These are phyloP conservation scores for Penicillium occitanis DNA, from an alignment of 2,329 filamentous ascomycete species.

Conservation along the genomic window DNA sequence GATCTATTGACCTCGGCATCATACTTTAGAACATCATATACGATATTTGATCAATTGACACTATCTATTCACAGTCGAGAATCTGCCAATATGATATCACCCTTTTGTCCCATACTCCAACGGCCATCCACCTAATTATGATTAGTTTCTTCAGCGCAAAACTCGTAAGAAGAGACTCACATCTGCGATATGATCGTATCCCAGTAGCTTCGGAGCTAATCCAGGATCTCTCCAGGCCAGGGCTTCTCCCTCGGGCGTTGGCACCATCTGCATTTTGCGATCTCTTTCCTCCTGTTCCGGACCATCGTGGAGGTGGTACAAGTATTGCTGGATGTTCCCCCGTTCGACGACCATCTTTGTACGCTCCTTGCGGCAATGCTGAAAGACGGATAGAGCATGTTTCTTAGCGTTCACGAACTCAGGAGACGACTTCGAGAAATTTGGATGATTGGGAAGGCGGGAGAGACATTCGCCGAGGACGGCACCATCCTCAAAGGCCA, in stretches of 20 bases:
- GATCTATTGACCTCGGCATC: background rate
- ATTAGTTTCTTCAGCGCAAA: background rate
- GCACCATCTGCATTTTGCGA: constrained; percentile 40
- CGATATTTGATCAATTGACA: background rate
- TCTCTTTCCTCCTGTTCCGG: constrained; percentile 57
- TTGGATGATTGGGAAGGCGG: constrained; percentile 24
- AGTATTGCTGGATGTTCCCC: constrained; percentile 61
- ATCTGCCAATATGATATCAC: background rate
- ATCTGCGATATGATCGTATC: constrained; percentile 43
- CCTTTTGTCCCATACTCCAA: background rate
- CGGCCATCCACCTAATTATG: background rate
- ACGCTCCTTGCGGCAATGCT: constrained; percentile 57
- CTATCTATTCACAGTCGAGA: background rate
- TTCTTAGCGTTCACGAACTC: constrained; percentile 31
- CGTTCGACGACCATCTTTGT: constrained; percentile 61
- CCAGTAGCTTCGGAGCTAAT: constrained; percentile 41
- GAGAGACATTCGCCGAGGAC: constrained; percentile 58
- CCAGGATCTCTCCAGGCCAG: constrained; percentile 46
- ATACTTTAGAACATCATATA: background rate
- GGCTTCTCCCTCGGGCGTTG: constrained; percentile 43
- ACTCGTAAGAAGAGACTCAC: constrained; percentile 27
- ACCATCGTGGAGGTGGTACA: constrained; percentile 63
- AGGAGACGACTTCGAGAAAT: constrained; percentile 41
- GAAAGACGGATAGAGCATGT: constrained; percentile 48
- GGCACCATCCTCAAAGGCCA: constrained; percentile 62